phyloP scores from a whole-genome alignment of 2,329 filamentous ascomycete species.

The Botrytis hyacinthi region DNA sequence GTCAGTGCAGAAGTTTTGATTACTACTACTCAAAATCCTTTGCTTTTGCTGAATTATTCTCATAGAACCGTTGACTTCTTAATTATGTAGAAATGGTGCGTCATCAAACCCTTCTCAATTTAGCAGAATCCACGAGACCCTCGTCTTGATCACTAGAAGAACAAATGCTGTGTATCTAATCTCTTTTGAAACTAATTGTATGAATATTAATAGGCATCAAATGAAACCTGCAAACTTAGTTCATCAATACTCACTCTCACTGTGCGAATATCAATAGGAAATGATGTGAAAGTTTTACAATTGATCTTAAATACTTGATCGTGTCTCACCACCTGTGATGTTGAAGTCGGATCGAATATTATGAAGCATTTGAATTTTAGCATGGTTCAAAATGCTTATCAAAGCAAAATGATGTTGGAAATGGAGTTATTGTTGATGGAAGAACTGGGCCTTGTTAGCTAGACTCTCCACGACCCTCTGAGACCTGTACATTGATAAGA shows the following conservation, averaged over 20 bases:
- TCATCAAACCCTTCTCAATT: background rate
- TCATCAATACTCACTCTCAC: background rate
- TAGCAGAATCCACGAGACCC: background rate
- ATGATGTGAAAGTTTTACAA: background rate
- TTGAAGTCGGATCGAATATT: background rate
- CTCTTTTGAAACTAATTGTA: rapidly evolving
- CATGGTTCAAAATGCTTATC: background rate
- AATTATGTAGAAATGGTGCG: background rate
- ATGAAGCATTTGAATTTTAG: background rate
- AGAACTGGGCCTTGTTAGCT: background rate
- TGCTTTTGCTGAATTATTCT: rapidly evolving
- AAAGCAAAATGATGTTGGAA: background rate
- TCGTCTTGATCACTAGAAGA: background rate
- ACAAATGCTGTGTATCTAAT: background rate
- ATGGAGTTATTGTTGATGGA: background rate
- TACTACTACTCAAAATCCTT: background rate
- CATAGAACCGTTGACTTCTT: background rate
- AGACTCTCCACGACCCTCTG: background rate
- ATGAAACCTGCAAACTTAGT: background rate
- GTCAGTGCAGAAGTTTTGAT: too few species aligned
- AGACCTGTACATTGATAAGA: background rate
- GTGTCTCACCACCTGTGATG: background rate
- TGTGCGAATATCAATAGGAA: background rate
- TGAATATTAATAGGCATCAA: background rate
- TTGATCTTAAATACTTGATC: background rate